Percentiles rank a stretch among this genome's conserved stretches.
phyloP scores from a whole-genome alignment of 1,139 yeast genomes.

The Scheffersomyces segobiensis region DNA sequence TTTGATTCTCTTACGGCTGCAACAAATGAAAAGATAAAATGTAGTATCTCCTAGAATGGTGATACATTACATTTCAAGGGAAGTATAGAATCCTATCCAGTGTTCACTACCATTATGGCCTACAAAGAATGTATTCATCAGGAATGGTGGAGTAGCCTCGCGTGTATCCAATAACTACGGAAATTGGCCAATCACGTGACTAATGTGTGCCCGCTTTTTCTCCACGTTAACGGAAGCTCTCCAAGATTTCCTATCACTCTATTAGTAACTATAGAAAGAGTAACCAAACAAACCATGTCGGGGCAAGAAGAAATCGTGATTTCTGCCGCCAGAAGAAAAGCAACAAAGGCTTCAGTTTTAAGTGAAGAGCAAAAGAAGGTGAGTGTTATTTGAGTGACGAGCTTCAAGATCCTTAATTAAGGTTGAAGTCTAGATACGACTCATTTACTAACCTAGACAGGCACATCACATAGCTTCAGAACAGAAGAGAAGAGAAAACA shows the following conservation, averaged over 20 bases:
- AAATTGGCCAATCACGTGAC: background rate
- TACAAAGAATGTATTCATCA: background rate
- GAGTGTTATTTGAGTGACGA: conserved; percentile 14
- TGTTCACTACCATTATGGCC: background rate
- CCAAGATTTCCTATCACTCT: background rate
- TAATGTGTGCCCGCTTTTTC: background rate
- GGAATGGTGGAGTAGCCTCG: background rate
- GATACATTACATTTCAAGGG: background rate
- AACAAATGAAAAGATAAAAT: background rate
- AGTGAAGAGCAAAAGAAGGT: conserved; percentile 50
- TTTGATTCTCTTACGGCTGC: background rate
- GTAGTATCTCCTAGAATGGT: background rate
- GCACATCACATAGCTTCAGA: conserved; percentile 55
- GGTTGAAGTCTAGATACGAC: background rate
- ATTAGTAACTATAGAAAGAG: background rate
- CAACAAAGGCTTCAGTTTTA: conserved; percentile 30
- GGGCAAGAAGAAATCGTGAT: conserved; percentile 2
- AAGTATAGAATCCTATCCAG: too few species aligned
- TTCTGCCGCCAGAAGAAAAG: conserved; percentile 10
- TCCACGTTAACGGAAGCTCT: background rate
- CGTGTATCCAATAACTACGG: background rate
- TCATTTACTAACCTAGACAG: conserved; percentile 16
- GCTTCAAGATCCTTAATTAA: background rate
- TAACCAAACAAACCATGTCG: background rate
- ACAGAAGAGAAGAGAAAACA: conserved; percentile 49